Evolutionary conservation across 495 filamentous ascomycete species (phyloP), one percentile per base, ranked within the genome.

Genomic region (Friedmanniomyces endolithicus): DNA sequence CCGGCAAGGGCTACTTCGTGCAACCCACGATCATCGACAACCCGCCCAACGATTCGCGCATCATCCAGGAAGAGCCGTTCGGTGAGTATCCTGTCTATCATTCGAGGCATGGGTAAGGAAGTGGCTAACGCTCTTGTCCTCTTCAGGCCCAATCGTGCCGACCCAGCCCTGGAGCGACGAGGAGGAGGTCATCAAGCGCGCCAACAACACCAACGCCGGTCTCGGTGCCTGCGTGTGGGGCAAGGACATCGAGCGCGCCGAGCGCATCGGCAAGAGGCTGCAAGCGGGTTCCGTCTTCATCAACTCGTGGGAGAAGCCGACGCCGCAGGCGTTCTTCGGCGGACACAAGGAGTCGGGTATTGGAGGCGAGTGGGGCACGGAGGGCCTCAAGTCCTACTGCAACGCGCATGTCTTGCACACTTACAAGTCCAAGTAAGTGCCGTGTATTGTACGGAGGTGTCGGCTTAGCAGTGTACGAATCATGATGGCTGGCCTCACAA

Each of bases 301-400:
- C 16, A 72, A 75, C 48, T 67, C 68, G 29, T 67, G 52, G 31
- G 68, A 67, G 60, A 71, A 73, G 56, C 67, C 72, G 0, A 69
- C 69, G 0, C 75, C 72, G 45, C 76, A 76, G 54, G 76, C 73
- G 1, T 76, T 75, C 48, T 85, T 85, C 61, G 75, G 70, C 16
- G 83, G 83, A 16, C 75, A 79, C 64, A 85, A 86, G 72, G 72
- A 82, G 56, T 78, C 74, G 55, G 83, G 84, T 1, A 76, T 83
- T 53, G 83, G 83, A 2, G 76, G 76, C 17, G 83, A 85, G 66
- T 78, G 79, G 68, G 68, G 68, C 49, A 65, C 56, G 50, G 72
- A 74, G 50, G 83, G 83, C 1, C 59, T 84, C 57, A 65, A 79
- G 54, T 68, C 69, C n/a, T 85, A 79, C 61, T 73, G 70, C 48